phyloP scores from a whole-genome alignment of 192 early-diverging fungal species.

The Backusella macrospora region DNA sequence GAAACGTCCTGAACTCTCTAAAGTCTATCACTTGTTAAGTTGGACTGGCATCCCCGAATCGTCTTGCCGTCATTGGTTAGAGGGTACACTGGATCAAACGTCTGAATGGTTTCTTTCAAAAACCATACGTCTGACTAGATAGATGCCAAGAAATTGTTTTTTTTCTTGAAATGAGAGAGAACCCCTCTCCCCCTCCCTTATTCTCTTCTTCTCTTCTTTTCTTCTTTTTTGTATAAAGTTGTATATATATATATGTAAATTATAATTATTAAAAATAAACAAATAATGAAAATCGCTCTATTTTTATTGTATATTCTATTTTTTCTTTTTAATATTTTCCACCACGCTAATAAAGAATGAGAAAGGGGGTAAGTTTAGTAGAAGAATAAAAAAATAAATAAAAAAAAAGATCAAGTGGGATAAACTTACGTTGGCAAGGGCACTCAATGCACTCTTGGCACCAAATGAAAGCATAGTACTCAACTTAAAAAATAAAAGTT shows the following conservation, averaged over 20 bases:
- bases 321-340: slow-evolving; percentile 16
- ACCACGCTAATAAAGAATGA: slow-evolving; percentile 18
- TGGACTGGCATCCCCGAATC: slow-evolving; percentile 8
- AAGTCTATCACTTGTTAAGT: background rate
- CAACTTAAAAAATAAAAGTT: slow-evolving; percentile 19
- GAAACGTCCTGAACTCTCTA: slow-evolving; percentile 8
- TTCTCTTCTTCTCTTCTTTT: background rate
- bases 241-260: background rate
- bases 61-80: background rate
- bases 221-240: background rate
- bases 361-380: too few relatives aligned
- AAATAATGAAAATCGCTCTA: too few relatives aligned
- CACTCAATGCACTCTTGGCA: slow-evolving; percentile 45
- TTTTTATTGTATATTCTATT: background rate
- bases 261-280: background rate
- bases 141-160: background rate
- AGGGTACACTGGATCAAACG: slow-evolving; percentile 14
- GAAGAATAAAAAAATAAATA: background rate
- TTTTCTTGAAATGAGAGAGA: too few relatives aligned
- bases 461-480: slow-evolving; percentile 49
- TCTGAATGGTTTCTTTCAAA: slow-evolving; percentile 21
- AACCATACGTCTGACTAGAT: background rate
- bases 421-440: slow-evolving; percentile 50
- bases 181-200: too few relatives aligned
- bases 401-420: background rate